Percentiles rank a stretch among this genome's conserved stretches.
These are phyloP conservation scores for Mycena albidolilacea DNA, from an alignment of 768 basidiomycete species.

Conservation along the genomic window DNA sequence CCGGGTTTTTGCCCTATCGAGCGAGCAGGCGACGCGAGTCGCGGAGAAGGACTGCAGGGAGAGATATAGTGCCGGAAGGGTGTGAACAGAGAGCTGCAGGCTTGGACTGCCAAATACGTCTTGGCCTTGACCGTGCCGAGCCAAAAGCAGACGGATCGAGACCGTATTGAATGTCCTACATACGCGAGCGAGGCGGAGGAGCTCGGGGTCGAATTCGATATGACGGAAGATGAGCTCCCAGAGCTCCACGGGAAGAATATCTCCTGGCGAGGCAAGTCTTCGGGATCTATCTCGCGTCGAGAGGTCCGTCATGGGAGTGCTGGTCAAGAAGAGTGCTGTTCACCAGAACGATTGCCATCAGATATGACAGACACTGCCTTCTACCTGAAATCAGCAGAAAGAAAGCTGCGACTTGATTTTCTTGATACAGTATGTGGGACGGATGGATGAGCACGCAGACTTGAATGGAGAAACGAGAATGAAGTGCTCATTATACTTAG, in stretches of 20 bases:
- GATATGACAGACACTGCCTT: too few relatives aligned
- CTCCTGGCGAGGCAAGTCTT: constrained; percentile 21
- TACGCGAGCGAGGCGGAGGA: constrained; percentile 21
- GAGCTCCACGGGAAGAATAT: constrained; percentile 24
- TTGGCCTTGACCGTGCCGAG: constrained; percentile 23
- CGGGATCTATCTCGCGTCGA: constrained; percentile 20
- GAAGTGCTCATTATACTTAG: too few relatives aligned
- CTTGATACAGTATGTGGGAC: too few relatives aligned
- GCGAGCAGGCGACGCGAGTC: constrained; percentile 15
- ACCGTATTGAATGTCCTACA: constrained; percentile 23
- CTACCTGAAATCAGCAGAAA: too few relatives aligned
- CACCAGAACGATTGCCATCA: neutral
- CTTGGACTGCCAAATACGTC: constrained; percentile 10
- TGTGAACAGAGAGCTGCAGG: constrained; percentile 17
- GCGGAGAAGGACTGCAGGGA: constrained; percentile 21
- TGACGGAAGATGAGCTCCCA: constrained; percentile 22
- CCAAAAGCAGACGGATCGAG: constrained; percentile 20
- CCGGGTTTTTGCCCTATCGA: constrained; percentile 19
- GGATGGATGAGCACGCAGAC: too few relatives aligned
- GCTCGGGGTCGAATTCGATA: constrained; percentile 18
- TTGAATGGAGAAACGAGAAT: too few relatives aligned
- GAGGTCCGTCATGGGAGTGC: constrained; percentile 13
- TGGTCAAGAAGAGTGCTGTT: constrained; percentile 22
- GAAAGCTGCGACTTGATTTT: too few relatives aligned
- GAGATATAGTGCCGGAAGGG: constrained; percentile 23